Base-by-base conservation (phyloP, 1,139 yeast genomes). In the Geotrichum citri-aurantii region DNA sequence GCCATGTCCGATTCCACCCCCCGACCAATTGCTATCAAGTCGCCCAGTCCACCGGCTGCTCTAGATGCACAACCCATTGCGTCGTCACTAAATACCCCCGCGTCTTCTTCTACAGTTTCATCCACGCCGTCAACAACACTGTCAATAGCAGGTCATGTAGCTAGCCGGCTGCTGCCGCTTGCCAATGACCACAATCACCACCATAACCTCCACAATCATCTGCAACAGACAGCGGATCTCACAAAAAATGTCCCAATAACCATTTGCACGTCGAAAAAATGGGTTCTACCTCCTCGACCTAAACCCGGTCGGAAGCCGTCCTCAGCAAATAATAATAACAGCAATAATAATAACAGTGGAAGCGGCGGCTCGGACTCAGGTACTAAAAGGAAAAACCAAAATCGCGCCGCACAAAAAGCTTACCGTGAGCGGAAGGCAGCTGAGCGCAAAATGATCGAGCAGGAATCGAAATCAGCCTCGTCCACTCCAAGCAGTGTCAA, bases 361-460 rank as follows among this genome's bases (percentile, higher is more conserved):
- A 37, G 19, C 19, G 19, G 44, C 21, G 83, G 44, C 21, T 83
- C 82, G 3, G 88, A 83, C 63, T 37, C 44, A 1, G 44, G 44
- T 2, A 19, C 44, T 66, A 92, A 90, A 77, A 79, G 99, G 66
- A 90, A 96, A 23, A 98, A 97, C 1, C 99, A 93, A 74, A 93
- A 93, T 73, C 80, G 99, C 68, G 97, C 97, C 6, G 99, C 98
- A 23, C 99, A 93, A 73, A 79, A 98, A 59, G 98, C 98, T 8
- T 93, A 91, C 73, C 79, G 98, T 62, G 98, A 93, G 73, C 82
- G 99, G 64, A 92, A 92, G 72, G 98, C 44, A 8, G 44, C 44
- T 37, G 44, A 37, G 44, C 44, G 72, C 48, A 71, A 80, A 56
- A 81, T 83, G 4, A 73, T 76, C 11, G 84, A 81, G 62, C 72